These are phyloP conservation scores for Jamesozyma spencerorum DNA, from an alignment of 805 yeast genomes.

Conservation along the genomic window DNA sequence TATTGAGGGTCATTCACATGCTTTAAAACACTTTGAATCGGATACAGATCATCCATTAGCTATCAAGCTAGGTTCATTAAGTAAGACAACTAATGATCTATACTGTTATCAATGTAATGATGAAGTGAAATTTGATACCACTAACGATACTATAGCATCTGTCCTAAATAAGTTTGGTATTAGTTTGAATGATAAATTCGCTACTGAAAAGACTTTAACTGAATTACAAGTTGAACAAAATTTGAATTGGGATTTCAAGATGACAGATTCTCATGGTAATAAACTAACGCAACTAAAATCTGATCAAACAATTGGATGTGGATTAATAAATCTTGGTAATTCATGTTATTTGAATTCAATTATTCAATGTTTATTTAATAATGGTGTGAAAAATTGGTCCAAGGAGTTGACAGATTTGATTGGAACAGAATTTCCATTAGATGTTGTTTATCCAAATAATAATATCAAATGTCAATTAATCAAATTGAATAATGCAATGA, in stretches of 20 bases:
- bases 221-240: conserved; percentile 92
- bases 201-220: conserved; percentile 80
- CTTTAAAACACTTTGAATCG: conserved; percentile 55
- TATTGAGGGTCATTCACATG: conserved; percentile 89
- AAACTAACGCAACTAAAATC: conserved; percentile 43
- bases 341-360: conserved; percentile 85
- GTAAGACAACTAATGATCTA: conserved; percentile 64
- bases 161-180: conserved; percentile 54
- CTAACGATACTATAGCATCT: conserved; percentile 21
- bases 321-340: conserved; percentile 83
- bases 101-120: conserved; percentile 87
- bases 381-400: conserved; percentile 29
- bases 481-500: conserved; percentile 72
- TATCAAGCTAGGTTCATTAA: conserved; percentile 81
- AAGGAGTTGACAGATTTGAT: conserved; percentile 18
- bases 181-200: conserved; percentile 42
- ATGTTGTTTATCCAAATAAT: conserved; percentile 44
- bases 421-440: conserved; percentile 32
- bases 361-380: conserved; percentile 56
- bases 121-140: conserved; percentile 66
- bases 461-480: conserved; percentile 67
- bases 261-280: conserved; percentile 64
- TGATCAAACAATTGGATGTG: conserved; percentile 50
- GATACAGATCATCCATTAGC: conserved; percentile 65
- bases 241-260: conserved; percentile 82